These are phyloP conservation scores for Cutaneotrichosporon curvatum DNA, from an alignment of 1,284 basidiomycete genomes.

Conservation along the genomic window DNA sequence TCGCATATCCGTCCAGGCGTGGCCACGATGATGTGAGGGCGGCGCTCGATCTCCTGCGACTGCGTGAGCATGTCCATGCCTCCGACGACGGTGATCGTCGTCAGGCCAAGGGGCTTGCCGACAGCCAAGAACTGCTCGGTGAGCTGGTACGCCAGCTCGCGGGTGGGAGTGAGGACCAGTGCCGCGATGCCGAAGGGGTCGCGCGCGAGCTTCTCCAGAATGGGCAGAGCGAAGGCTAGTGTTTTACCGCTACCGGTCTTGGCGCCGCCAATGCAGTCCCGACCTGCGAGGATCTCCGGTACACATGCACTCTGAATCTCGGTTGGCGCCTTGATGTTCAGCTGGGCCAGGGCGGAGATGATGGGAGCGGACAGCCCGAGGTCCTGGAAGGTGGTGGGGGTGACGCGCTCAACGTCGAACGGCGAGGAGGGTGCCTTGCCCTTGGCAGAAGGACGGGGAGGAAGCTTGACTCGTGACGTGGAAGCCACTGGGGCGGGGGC, in stretches of 20 bases:
- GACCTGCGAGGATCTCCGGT: constrained; percentile 71
- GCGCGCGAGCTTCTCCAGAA: constrained; percentile 75
- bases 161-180: constrained; percentile 85
- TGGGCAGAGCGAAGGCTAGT: constrained; percentile 91
- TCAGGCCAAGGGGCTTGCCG: constrained; percentile 69
- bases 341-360: constrained; percentile 62
- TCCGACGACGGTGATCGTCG: constrained; percentile 84
- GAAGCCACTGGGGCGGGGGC: constrained; percentile 12
- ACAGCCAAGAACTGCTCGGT: constrained; percentile 92
- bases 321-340: constrained; percentile 82
- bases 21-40: constrained; percentile 90
- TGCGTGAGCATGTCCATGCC: constrained; percentile 99
- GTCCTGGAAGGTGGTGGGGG: constrained; percentile 59
- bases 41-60: constrained; percentile 72
- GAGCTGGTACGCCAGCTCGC: constrained; percentile 94
- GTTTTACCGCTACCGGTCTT: constrained; percentile 99
- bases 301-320: constrained; percentile 87
- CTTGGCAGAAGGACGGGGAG: constrained; percentile 11
- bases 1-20: constrained; percentile 95
- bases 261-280: constrained; percentile 93
- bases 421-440: constrained; percentile 20
- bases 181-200: constrained; percentile 95
- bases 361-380: constrained; percentile 70
- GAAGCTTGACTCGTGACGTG: constrained; percentile 23
- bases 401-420: constrained; percentile 55